Base-by-base conservation (phyloP, 1,284 basidiomycete genomes). In the Tilletia indica region DNA sequence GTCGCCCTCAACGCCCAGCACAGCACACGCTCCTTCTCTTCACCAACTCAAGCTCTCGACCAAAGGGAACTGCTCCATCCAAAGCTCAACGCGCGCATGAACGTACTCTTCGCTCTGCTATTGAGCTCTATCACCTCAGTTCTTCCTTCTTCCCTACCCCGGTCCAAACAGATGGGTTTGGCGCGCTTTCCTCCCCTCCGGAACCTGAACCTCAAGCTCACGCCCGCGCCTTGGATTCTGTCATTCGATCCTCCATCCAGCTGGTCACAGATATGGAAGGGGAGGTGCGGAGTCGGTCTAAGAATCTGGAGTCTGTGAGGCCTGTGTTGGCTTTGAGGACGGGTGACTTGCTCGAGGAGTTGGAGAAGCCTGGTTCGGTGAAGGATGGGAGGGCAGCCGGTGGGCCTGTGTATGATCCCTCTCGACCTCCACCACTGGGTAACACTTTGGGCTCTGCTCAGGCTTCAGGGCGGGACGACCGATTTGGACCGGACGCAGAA, bases 81-180 rank as follows among this genome's bases (percentile, higher is more conserved):
- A 54, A 64, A 38, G 67, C 69, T 19, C 47, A 69, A 34, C 68
- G 70, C 31, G 36, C 47, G 2, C 34, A 76, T 49, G 78, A 83
- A 66, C 72, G 72, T 11, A 69, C 77, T 11, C 73, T 83, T 34
- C 76, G 82, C 63, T 72, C 74, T 31, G 82, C 82, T 1, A 76
- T 84, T 48, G 73, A 80, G 61, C 76, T 84, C 67, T 84, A 83
- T 71, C 82, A 84, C 68, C 70, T 81, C 42, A 75, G 80, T 6
- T 76, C 78, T 0, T 74, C 73, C 31, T 84, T 83, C 71, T 78
- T 78, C 67, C 82, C 82, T 12, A 73, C 70, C n/a, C 74, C 76
- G 8, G 51, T 54, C 16, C 61, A 64, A 34, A 64, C 61, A 34
- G n/a, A 9, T 3, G 61, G 61, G 3, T 64, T 38, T 16, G 61